These are phyloP conservation scores for Trichoderma breve DNA, from an alignment of 2,329 filamentous ascomycete genomes.

Conservation along the genomic window DNA sequence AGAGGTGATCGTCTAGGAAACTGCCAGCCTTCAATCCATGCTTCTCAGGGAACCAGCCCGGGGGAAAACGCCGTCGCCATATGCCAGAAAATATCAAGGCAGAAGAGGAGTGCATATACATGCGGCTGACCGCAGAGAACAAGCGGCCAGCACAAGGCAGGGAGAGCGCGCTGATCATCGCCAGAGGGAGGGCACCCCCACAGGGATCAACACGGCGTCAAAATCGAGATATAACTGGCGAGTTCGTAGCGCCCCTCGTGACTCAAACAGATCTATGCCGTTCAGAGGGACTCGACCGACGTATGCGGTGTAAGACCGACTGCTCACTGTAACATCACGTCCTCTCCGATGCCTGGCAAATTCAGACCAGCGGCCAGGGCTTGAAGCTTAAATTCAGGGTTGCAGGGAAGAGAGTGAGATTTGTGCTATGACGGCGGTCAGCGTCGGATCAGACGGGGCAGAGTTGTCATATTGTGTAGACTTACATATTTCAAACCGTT, in stretches of 20 bases:
- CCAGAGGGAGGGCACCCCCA: neutral
- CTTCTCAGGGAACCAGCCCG: conserved; percentile 9
- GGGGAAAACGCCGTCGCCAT: conserved; percentile 19
- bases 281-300: neutral
- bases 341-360: conserved; percentile 46
- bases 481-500: conserved; percentile 94
- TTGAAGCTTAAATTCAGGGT: conserved; percentile 66
- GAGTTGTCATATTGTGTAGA: conserved; percentile 18
- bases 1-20: neutral
- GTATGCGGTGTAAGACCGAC: neutral
- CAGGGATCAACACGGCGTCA: neutral
- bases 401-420: conserved; percentile 83
- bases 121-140: neutral
- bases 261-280: conserved; percentile 1
- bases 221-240: neutral
- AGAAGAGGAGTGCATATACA: conserved; percentile 2
- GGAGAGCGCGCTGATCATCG: neutral
- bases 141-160: neutral
- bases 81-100: neutral
- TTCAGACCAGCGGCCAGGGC: conserved; percentile 45
- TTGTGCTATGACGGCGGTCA: conserved; percentile 57
- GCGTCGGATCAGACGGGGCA: conserved; percentile 19
- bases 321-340: conserved; percentile 39
- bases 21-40: neutral
- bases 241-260: neutral